Base-by-base conservation (phyloP, 106 monocot species). In the Agapanthus africanus region DNA sequence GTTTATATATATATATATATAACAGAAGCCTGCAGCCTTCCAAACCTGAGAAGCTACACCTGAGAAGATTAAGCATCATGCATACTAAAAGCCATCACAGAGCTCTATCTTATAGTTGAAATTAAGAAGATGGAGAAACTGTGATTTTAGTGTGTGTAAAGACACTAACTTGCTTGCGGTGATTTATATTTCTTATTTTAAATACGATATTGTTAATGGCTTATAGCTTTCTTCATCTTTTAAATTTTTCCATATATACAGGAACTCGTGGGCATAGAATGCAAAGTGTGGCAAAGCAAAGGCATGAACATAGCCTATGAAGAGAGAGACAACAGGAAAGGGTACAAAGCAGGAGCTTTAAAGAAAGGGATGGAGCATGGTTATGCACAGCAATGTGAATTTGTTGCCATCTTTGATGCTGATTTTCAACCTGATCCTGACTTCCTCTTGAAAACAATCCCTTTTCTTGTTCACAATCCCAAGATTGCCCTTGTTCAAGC, bases 331-430 rank as follows among this genome's bases (percentile, higher is more conserved):
- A 66, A 66, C 66, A 66, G 66, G 30, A 65, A 65, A 40, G 65
- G 65, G 25, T 39, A 65, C 65, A 65, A 91, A 75, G 84, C 91
- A 37, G 91, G 91, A 4, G 87, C 85, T 6, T 68, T 91, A 34
- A 84, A 80, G 54, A 79, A 91, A 71, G 91, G 83, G 13, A 72
- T 91, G 87, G 76, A 87, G 67, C 67, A 80, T 52, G n/a, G 33
- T 34, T 91, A 84, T 66, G 87, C 80, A 0, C 52, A 78, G 22
- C 66, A 63, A 18, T 91, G 91, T 37, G 85, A 93, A 3, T 85
- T 80, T 65, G 80, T 92, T 15, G 83, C 85, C 41, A 85, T 92
- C n/a, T 92, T 92, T 44, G 91, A 91, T 71, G 91, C 91, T 33
- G 91, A 91, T 73, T 87, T 87, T 71, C 82, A 85, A 37, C 91